Evolutionary conservation across 208 protist species (phyloP).

Genomic region (Sergeia podlipaevii): DNA sequence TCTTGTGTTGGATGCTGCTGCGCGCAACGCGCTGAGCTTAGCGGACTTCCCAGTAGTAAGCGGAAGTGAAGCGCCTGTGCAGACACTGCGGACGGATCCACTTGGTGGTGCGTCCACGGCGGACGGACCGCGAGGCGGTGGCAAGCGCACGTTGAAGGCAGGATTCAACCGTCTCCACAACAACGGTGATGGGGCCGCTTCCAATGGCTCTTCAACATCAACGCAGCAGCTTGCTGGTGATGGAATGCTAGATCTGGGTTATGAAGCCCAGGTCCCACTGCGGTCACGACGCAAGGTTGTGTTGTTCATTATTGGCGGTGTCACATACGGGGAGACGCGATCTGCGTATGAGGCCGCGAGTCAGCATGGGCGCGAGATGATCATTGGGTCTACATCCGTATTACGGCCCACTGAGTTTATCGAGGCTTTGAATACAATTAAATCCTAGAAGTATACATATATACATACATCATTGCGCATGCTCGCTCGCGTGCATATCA

Average conservation of each 20-base stretch:
- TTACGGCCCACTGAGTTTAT: constrained; percentile 48
- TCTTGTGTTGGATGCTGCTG: constrained; percentile 51
- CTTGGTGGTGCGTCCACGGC: constrained; percentile 4
- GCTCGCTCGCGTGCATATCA: too few species aligned
- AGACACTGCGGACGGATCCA: constrained; percentile 2
- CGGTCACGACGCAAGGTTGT: constrained; percentile 46
- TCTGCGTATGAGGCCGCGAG: constrained; percentile 65
- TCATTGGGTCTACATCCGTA: constrained; percentile 69
- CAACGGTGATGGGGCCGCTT: constrained; percentile 2
- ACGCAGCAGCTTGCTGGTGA: neutral
- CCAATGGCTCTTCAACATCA: neutral
- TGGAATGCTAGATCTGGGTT: constrained; percentile 39
- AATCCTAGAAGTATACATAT: constrained; percentile 1
- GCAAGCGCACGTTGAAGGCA: neutral
- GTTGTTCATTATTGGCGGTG: constrained; percentile 71
- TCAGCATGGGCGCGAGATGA: constrained; percentile 40
- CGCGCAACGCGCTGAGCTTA: constrained; percentile 35
- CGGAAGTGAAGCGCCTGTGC: constrained; percentile 7
- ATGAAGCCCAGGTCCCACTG: constrained; percentile 38
- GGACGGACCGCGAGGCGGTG: constrained; percentile 5
- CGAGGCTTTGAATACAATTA: too few species aligned
- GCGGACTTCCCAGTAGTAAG: constrained; percentile 60
- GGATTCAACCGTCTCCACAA: too few species aligned
- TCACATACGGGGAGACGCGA: constrained; percentile 62
- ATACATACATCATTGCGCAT: too few species aligned